A percentile compares a stretch with the other conserved stretches of the same genome.
Conservation (phyloP, 2,329 filamentous ascomycete genomes). For the Aspergillus oerlinghausenensis region DNA sequence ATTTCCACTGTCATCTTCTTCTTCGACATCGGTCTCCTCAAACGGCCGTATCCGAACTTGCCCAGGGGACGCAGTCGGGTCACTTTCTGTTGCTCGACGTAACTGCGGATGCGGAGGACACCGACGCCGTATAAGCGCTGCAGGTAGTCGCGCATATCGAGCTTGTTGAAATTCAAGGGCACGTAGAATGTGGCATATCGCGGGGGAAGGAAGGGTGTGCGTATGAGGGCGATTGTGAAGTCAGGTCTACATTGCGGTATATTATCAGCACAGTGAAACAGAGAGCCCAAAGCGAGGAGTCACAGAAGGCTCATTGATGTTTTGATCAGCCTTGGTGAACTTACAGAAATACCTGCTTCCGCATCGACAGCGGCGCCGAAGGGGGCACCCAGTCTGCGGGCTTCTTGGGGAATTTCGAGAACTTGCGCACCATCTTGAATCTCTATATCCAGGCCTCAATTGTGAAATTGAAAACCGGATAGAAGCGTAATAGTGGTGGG, state of each 20-base stretch:
- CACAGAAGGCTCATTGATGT: not conserved
- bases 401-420: conserved; percentile 24
- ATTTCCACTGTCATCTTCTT: conserved; percentile 97
- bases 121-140: conserved; percentile 77
- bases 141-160: conserved; percentile 94
- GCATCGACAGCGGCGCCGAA: conserved; percentile 23
- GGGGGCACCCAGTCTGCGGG: conserved; percentile 20
- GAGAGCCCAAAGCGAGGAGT: not conserved
- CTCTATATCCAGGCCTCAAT: not conserved
- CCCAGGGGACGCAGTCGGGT: conserved; percentile 38
- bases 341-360: conserved; percentile 56
- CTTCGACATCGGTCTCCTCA: conserved; percentile 65
- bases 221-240: conserved; percentile 74
- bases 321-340: conserved; percentile 13
- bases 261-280: not conserved
- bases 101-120: conserved; percentile 69
- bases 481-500: not conserved
- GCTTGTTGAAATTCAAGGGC: conserved; percentile 88
- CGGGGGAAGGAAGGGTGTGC: conserved; percentile 66
- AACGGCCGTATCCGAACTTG: conserved; percentile 48
- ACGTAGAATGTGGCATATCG: conserved; percentile 87
- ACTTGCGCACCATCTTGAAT: conserved; percentile 28
- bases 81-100: conserved; percentile 65
- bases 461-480: not conserved
- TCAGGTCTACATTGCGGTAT: conserved; percentile 59